These are phyloP conservation scores for Durotheca rogersii DNA, from an alignment of 495 filamentous ascomycete species.

Conservation along the genomic window DNA sequence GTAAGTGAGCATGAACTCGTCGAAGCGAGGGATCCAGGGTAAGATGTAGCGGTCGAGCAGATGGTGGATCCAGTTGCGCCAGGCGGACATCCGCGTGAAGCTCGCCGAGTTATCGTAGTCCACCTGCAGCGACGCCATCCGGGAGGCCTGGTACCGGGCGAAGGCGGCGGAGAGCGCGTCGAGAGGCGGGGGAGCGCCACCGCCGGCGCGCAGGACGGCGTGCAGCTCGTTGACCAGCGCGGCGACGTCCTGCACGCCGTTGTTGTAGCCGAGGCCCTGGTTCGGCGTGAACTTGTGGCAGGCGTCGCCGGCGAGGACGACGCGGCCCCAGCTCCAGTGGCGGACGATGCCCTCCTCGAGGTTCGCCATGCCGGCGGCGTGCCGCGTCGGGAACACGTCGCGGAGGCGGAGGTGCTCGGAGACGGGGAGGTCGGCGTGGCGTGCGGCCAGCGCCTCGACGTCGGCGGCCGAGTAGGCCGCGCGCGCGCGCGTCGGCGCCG, in stretches of 20 bases:
- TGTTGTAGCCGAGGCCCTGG: constrained; percentile 32
- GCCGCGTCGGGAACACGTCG: constrained; percentile 34
- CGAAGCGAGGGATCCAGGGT: no score
- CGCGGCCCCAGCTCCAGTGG: constrained; percentile 46
- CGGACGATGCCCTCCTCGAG: constrained; percentile 46
- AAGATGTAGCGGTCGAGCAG: no score
- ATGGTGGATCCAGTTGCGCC: no score
- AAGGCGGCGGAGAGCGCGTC: no score
- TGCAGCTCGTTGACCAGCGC: constrained; percentile 43
- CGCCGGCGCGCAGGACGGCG: neutral
- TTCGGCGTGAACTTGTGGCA: constrained; percentile 49
- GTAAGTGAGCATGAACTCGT: no score
- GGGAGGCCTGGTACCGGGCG: no score
- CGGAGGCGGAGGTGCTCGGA: constrained; percentile 32
- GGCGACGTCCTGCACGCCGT: constrained; percentile 41
- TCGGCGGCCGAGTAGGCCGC: constrained; percentile 41
- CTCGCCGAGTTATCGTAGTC: no score
- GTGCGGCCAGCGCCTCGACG: constrained; percentile 31
- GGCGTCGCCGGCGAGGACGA: constrained; percentile 55
- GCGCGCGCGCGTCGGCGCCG: constrained; percentile 8
- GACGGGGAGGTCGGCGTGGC: constrained; percentile 32
- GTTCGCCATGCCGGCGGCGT: constrained; percentile 23
- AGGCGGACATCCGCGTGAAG: no score
- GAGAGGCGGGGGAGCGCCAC: no score
- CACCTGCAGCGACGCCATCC: no score